Evolutionary conservation across 345 rosid species (phyloP), one percentile per base, ranked within the genome.

Genomic region (Dovyalis caffra): DNA sequence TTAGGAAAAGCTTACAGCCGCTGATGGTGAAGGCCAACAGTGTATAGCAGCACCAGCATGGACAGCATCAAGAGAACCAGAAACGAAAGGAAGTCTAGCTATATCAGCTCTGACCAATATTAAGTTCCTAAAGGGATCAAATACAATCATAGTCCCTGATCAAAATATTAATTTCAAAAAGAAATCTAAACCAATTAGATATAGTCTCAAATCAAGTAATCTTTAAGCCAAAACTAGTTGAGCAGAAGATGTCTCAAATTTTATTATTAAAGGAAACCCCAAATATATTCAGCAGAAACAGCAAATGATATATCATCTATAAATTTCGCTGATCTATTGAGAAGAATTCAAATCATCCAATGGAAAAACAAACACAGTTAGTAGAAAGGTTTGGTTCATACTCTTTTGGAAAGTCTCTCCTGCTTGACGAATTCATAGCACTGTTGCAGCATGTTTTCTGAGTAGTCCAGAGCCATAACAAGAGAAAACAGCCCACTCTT

Each of bases 31-130:
- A 77, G 97, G 91, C 98, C 98, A 94, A 75, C 97, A 92, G 82
- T 94, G 97, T 60, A 94, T 79, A 76, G 97, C 98, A 75, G 93
- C 93, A 77, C 93, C 98, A 57, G 97, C 97, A 75, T 92, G 98
- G 75, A 94, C 86, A 20, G 97, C 93, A 73, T 94, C 97, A 21
- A 92, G 80, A 15, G 97, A 91, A 78, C 92, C 75, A 51, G 93
- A 80, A 68, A 80, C 71, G 66, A 94, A 90, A 56, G 98, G 98
- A 67, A 94, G 95, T 78, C 97, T 82, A 70, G 95, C 88, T 35
- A 94, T 91, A 75, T 94, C 97, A 21, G 97, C 97, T 87, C 97
- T 88, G 78, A 92, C 97, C 83, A 92, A 79, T 64, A 86, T 75
- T 45, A 90, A 74, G 35, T 91, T 88, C 93, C 98, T 91, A 76